Percentiles rank a stretch among this genome's conserved stretches.
Evolutionary conservation across 192 early-diverging fungal species (phyloP).

Genomic region (Pilaira anomala): DNA sequence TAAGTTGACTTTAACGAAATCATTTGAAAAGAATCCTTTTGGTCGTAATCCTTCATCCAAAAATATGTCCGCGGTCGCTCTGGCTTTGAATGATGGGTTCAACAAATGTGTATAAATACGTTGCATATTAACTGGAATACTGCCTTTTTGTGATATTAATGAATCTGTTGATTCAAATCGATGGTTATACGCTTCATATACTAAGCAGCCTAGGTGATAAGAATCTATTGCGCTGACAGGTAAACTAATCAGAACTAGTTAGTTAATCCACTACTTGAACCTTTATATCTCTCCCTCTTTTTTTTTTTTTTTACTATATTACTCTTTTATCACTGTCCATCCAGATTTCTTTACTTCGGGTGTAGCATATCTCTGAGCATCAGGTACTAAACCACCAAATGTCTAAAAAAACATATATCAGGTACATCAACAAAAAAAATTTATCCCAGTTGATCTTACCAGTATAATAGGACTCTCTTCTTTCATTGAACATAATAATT

Average conservation of each 20-base stretch:
- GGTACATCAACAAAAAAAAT: neutral
- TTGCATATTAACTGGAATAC: slow-evolving; percentile 62
- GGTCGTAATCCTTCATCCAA: slow-evolving; percentile 60
- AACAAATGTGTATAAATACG: slow-evolving; percentile 62
- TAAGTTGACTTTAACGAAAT: slow-evolving; percentile 77
- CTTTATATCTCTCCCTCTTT: neutral
- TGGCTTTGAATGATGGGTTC: slow-evolving; percentile 52
- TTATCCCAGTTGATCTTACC: slow-evolving; percentile 41
- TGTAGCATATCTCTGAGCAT: slow-evolving; percentile 66
- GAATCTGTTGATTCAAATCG: slow-evolving; percentile 48
- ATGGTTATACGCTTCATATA: slow-evolving; percentile 82
- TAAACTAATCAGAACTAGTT: slow-evolving; percentile 29
- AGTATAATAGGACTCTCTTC: slow-evolving; percentile 65
- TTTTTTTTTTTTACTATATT: slow-evolving; percentile 19
- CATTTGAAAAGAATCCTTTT: slow-evolving; percentile 74
- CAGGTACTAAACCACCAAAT: slow-evolving; percentile 61
- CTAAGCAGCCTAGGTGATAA: slow-evolving; percentile 78
- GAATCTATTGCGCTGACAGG: slow-evolving; percentile 63
- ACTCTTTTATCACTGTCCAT: slow-evolving; percentile 63
- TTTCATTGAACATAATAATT: slow-evolving; percentile 66
- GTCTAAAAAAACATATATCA: slow-evolving; percentile 33
- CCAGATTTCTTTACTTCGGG: slow-evolving; percentile 66
- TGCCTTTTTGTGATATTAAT: slow-evolving; percentile 39
- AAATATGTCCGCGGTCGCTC: slow-evolving; percentile 66
- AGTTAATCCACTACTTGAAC: slow-evolving; percentile 17